These are phyloP conservation scores for Alternaria longipes DNA, from an alignment of 2,329 filamentous ascomycete species.

Conservation along the genomic window DNA sequence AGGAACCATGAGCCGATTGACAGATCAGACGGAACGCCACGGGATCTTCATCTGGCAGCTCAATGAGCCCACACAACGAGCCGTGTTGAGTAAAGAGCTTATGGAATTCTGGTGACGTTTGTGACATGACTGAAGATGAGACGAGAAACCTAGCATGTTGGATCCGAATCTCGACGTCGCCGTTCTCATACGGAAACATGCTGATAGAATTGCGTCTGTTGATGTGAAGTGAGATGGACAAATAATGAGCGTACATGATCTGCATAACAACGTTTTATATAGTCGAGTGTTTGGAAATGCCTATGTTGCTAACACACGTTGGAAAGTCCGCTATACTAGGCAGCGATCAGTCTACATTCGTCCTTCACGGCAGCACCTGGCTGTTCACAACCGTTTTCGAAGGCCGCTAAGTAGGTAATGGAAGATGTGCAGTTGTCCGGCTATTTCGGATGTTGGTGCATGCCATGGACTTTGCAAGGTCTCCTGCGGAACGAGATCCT, in stretches of 20 bases:
- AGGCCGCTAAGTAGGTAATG: too few relatives aligned
- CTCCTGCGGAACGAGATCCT: too few relatives aligned
- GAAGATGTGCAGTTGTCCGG: background rate
- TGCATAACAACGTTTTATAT: conserved; percentile 3
- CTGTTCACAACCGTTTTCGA: background rate
- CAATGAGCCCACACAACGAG: background rate
- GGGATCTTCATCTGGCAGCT: conserved; percentile 14
- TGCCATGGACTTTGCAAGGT: too few relatives aligned
- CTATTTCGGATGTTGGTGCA: background rate
- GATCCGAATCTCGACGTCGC: conserved; percentile 8
- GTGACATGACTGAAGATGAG: conserved; percentile 12
- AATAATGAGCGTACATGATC: background rate
- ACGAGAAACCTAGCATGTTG: conserved; percentile 6
- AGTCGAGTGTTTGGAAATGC: background rate
- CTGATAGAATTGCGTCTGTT: background rate
- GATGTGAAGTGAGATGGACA: background rate
- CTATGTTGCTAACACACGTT: background rate
- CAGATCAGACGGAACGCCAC: conserved; percentile 13
- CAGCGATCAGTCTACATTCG: background rate
- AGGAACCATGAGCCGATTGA: conserved; percentile 16
- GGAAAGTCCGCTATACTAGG: background rate
- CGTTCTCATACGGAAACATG: conserved; percentile 1
- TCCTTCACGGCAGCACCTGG: background rate
- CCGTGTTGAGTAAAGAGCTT: conserved; percentile 13
- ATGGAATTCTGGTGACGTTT: conserved; percentile 12